Evolutionary conservation across 768 basidiomycete genomes (phyloP).

Genomic region (Suillus subalutaceus): DNA sequence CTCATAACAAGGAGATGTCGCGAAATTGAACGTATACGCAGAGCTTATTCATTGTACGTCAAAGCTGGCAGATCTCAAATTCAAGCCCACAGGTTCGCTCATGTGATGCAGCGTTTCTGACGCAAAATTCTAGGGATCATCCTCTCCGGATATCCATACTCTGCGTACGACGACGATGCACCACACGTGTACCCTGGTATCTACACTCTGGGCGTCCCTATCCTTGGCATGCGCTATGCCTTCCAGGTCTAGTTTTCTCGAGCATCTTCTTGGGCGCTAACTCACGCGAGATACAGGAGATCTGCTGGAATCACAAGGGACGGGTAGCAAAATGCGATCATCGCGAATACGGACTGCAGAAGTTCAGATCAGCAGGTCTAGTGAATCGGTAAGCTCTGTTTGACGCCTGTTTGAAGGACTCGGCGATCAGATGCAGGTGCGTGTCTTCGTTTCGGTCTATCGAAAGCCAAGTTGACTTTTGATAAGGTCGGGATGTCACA

Average conservation of each 20-base stretch:
- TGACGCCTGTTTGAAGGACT: constrained; percentile 84
- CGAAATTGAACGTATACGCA: constrained; percentile 95
- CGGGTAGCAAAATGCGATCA: constrained; percentile 85
- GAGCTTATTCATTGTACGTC: constrained; percentile 97
- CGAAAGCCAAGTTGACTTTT: background rate
- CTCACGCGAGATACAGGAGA: constrained; percentile 63
- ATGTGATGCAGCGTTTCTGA: background rate
- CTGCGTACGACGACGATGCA: constrained; percentile 90
- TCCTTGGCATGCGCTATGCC: constrained; percentile 97
- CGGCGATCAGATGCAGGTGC: constrained; percentile 87
- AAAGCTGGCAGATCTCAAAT: constrained; percentile 81
- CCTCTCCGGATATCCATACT: constrained; percentile 96
- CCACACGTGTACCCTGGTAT: constrained; percentile 94
- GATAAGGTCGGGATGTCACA: constrained; percentile 99
- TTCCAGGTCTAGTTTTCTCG: constrained; percentile 66
- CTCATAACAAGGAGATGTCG: constrained; percentile 97
- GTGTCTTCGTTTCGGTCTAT: constrained; percentile 15
- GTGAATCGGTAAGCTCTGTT: constrained; percentile 47
- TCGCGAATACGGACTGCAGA: constrained; percentile 94
- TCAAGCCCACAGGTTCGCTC: constrained; percentile 89
- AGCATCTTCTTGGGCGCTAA: background rate
- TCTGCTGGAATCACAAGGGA: constrained; percentile 86
- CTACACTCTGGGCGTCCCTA: constrained; percentile 85
- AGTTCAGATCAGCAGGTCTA: constrained; percentile 70
- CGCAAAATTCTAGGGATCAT: constrained; percentile 70